These are phyloP conservation scores for Phaeodactylum tricornutum DNA, from an alignment of 108 stramenopile genomes.

Conservation along the genomic window DNA sequence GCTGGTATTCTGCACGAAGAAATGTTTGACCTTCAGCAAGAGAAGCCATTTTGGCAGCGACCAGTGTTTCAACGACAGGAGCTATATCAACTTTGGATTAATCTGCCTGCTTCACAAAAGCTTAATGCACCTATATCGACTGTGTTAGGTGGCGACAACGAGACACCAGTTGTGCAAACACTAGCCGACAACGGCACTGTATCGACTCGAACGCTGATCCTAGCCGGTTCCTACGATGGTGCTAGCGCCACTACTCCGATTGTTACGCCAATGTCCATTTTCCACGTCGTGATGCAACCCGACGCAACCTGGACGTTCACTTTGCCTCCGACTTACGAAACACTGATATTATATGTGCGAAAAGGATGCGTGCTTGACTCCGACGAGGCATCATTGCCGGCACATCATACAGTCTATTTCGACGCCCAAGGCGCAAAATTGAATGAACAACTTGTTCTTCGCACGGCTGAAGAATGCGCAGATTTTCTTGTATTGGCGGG, in stretches of 20 bases:
- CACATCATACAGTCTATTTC: slow-evolving; percentile 50
- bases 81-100: slow-evolving; percentile 81
- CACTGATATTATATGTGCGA: slow-evolving; percentile 58
- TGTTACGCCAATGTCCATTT: slow-evolving; percentile 35
- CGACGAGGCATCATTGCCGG: slow-evolving; percentile 10
- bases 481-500: slow-evolving; percentile 64
- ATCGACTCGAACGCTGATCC: slow-evolving; percentile 4
- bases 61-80: slow-evolving; percentile 50
- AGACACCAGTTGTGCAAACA: neutral
- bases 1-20: slow-evolving; percentile 83
- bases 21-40: slow-evolving; percentile 61
- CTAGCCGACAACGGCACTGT: slow-evolving; percentile 6
- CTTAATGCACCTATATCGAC: slow-evolving; percentile 32
- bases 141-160: slow-evolving; percentile 25
- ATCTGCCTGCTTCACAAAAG: slow-evolving; percentile 46
- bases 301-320: slow-evolving; percentile 32
- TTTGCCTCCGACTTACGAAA: slow-evolving; percentile 29
- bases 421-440: slow-evolving; percentile 19
- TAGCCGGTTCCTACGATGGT: slow-evolving; percentile 11
- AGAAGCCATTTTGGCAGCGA: too few species aligned
- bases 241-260: slow-evolving; percentile 29
- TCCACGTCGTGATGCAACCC: slow-evolving; percentile 47
- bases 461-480: slow-evolving; percentile 15
- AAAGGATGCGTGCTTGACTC: slow-evolving; percentile 26
- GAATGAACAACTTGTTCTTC: slow-evolving; percentile 4